These are phyloP conservation scores for Amanita brunnescens DNA, from an alignment of 768 basidiomycete species.

Conservation along the genomic window DNA sequence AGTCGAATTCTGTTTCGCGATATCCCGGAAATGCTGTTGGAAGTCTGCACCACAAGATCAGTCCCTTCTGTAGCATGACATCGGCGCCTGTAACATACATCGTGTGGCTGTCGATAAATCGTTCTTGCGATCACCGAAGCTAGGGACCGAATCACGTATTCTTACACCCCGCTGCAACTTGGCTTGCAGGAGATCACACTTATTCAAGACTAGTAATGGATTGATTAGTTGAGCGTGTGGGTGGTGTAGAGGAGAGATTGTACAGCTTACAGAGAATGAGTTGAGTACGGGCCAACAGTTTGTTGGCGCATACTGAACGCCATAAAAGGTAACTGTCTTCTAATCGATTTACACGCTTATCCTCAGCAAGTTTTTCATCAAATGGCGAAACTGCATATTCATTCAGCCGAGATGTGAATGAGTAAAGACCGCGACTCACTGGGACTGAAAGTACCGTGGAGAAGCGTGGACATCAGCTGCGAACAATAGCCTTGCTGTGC, in stretches of 20 bases:
- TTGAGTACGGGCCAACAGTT: constrained; percentile 52
- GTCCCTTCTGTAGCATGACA: background rate
- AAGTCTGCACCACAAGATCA: constrained; percentile 42
- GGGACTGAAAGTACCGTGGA: constrained; percentile 22
- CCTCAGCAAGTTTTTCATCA: constrained; percentile 69
- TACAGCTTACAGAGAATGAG: constrained; percentile 36
- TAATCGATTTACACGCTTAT: constrained; percentile 59
- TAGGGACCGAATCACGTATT: constrained; percentile 63
- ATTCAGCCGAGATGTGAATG: background rate
- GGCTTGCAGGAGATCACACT: constrained; percentile 63
- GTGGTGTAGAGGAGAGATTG: background rate
- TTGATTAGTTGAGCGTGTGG: background rate
- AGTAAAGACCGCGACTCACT: constrained; percentile 22
- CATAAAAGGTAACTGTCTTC: constrained; percentile 74
- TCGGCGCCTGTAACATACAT: constrained; percentile 37
- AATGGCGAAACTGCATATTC: constrained; percentile 57
- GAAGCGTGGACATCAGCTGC: constrained; percentile 4
- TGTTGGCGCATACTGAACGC: constrained; percentile 64
- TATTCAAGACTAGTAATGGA: constrained; percentile 43
- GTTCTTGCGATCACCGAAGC: constrained; percentile 66
- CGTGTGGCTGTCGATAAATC: constrained; percentile 59
- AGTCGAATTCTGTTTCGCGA: constrained; percentile 53
- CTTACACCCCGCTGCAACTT: constrained; percentile 62
- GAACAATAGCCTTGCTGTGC: background rate
- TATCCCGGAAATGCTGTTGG: constrained; percentile 73